A percentile compares a stretch with the other conserved stretches of the same genome.
phyloP scores from a whole-genome alignment of 83 land plant genomes.

The Thuja plicata region DNA sequence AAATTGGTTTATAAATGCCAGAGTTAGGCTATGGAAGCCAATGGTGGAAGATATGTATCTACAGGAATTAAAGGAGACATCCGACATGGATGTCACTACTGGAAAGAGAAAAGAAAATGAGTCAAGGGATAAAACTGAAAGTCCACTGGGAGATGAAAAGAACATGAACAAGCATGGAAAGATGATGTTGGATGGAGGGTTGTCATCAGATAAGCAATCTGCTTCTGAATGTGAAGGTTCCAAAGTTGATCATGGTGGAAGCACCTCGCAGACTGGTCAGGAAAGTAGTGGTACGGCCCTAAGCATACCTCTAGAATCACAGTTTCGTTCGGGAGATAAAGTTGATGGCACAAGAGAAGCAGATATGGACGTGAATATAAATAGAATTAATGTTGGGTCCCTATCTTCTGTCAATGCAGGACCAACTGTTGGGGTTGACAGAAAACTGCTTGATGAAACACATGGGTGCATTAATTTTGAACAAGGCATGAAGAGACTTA shows the following conservation, averaged over 20 bases:
- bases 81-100: neutral
- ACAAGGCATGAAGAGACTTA: conserved; percentile 10
- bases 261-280: conserved; percentile 18
- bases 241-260: conserved; percentile 13
- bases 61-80: conserved; percentile 60
- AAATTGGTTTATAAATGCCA: conserved; percentile 75
- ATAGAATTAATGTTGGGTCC: neutral
- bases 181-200: conserved; percentile 6
- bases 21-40: conserved; percentile 88
- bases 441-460: conserved; percentile 4
- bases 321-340: neutral
- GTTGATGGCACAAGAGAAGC: conserved; percentile 8
- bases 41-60: conserved; percentile 91
- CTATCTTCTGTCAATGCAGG: conserved; percentile 7
- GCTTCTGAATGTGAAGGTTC: conserved; percentile 15
- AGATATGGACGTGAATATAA: neutral
- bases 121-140: neutral
- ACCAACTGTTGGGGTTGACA: neutral
- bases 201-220: conserved; percentile 10
- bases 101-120: conserved; percentile 5
- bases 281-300: conserved; percentile 12
- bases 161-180: conserved; percentile 7
- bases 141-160: neutral
- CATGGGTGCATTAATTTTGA: conserved; percentile 8
- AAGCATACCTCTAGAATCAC: conserved; percentile 17